Evolutionary conservation across 345 rosid genomes (phyloP).

Genomic region (Kernera saxatilis): DNA sequence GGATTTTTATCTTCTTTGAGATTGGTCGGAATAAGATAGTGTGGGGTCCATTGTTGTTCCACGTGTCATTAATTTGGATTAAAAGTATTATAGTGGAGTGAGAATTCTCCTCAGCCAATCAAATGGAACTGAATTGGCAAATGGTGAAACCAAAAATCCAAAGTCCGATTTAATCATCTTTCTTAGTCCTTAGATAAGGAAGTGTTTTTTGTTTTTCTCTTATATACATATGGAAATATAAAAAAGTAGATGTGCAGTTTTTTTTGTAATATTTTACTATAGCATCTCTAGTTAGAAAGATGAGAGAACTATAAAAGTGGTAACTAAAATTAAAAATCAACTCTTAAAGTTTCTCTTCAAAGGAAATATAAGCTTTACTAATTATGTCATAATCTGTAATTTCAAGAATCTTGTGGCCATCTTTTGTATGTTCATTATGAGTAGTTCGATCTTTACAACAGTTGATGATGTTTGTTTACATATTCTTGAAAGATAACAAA

Average conservation of each 20-base stretch:
- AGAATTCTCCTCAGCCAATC: constrained; percentile 11
- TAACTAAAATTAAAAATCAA: background rate
- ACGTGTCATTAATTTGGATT: constrained; percentile 13
- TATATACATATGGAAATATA: too few relatives aligned
- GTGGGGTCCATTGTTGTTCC: constrained; percentile 33
- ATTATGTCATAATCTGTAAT: background rate
- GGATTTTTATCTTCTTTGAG: constrained; percentile 36
- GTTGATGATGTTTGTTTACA: too few relatives aligned
- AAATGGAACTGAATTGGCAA: background rate
- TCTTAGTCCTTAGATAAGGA: background rate
- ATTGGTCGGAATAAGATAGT: constrained; percentile 51
- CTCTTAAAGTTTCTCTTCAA: background rate
- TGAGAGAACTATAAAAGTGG: background rate
- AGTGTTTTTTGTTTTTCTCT: background rate
- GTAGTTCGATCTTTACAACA: too few relatives aligned
- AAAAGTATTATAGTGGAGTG: background rate
- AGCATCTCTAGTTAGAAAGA: background rate
- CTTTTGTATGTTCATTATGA: too few relatives aligned
- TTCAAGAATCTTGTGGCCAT: too few relatives aligned
- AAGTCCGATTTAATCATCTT: background rate
- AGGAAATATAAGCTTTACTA: background rate
- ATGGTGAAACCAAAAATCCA: background rate
- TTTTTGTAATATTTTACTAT: background rate
- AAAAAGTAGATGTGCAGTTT: background rate
- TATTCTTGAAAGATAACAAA: too few relatives aligned